Base-by-base conservation (phyloP, 352 stramenopile genomes). In the Pythium folliculosum region DNA sequence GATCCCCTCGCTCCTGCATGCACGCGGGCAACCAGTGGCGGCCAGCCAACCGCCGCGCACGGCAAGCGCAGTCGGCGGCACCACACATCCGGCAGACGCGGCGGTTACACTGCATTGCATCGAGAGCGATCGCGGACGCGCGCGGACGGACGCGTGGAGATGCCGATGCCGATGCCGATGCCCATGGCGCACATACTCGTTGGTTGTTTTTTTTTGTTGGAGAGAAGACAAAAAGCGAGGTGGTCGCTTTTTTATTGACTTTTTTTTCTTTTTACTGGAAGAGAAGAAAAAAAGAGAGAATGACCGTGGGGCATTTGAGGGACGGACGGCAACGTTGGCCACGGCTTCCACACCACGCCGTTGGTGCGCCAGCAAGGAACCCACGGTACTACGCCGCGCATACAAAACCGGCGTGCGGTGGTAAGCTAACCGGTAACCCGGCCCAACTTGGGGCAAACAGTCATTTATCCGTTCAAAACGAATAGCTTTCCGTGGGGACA, bases 181-280 rank as follows among this genome's bases (percentile, higher is more conserved):
- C 35, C 35, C 8, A n/a, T 47, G 40, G 40, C 13, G 27, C 57
- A 68, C 57, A 58, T 71, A 73, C 63, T 84, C 67, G 78, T 77
- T 82, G 67, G 63, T 75, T 47, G 27, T 65, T 71, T 70, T 75
- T 74, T 70, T 70, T 67, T 63, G 65, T 69, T 61, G 63, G 57
- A 68, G 59, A 69, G 59, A 72, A 60, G 51, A 63, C 58, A 72
- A 66, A 76, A 69, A 73, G 67, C 71, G 73, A 75, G 59, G 64
- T 71, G 73, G 74, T 69, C 76, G 78, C 81, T 65, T 68, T 88
- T 88, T 91, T 82, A 71, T 82, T 86, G 59, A 65, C 76, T 80
- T 81, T 83, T 90, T 88, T 80, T 88, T 89, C 77, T 89, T 91
- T 90, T 88, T 92, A 90, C 78, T 81, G 82, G 82, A 88, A 91